phyloP scores from a whole-genome alignment of 768 basidiomycete genomes.

The Vararia minispora region DNA sequence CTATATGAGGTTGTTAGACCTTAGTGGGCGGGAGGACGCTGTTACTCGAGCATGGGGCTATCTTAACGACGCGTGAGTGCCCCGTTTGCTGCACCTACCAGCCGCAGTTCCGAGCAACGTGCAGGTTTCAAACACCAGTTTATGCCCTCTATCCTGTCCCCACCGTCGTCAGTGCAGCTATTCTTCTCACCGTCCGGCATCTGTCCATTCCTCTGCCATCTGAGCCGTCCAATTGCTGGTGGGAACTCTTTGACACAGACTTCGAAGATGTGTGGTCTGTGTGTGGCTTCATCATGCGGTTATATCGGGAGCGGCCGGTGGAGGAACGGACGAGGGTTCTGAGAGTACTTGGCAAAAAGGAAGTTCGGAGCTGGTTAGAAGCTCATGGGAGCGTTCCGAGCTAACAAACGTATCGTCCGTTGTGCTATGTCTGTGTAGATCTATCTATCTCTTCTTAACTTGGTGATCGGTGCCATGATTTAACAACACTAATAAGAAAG shows the following conservation, averaged over 20 bases:
- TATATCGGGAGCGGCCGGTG: constrained; percentile 49
- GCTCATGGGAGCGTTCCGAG: no score
- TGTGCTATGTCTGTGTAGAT: no score
- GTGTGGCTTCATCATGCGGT: constrained; percentile 72
- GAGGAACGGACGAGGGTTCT: constrained; percentile 39
- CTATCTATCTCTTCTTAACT: no score
- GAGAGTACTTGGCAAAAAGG: constrained; percentile 60
- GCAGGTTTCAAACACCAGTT: constrained; percentile 87
- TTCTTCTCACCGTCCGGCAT: constrained; percentile 69
- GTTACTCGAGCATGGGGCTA: constrained; percentile 87
- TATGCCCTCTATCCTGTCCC: constrained; percentile 86
- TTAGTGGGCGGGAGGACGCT: constrained; percentile 58
- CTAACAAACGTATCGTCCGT: no score
- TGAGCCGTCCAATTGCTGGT: constrained; percentile 70
- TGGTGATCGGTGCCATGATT: no score
- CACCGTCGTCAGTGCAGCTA: constrained; percentile 82
- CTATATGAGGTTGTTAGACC: constrained; percentile 83
- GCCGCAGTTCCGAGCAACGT: neutral
- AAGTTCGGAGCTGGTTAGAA: constrained; percentile 76
- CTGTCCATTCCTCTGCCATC: constrained; percentile 67
- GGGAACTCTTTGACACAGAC: constrained; percentile 85
- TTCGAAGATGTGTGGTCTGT: constrained; percentile 86
- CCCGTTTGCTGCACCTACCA: constrained; percentile 1
- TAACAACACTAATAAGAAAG: no score
- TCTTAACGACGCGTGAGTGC: constrained; percentile 85